phyloP scores from a whole-genome alignment of 2,329 filamentous ascomycete genomes.

The Phyllosticta paracitricarpa region DNA sequence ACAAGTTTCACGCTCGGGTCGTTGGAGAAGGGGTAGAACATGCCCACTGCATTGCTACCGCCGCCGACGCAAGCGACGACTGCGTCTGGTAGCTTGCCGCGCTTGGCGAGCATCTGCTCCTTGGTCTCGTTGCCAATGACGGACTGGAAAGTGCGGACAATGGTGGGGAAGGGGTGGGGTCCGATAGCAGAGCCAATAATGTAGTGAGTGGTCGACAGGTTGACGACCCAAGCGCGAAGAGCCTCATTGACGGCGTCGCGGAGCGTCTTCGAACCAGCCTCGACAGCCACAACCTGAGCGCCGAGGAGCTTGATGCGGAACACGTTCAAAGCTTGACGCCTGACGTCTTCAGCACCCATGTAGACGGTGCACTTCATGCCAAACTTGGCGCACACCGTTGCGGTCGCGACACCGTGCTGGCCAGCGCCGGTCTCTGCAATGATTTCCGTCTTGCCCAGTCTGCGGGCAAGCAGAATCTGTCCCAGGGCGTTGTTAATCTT shows the following conservation, averaged over 20 bases:
- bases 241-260: constrained; percentile 80
- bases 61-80: constrained; percentile 96
- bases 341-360: constrained; percentile 97
- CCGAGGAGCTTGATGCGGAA: constrained; percentile 97
- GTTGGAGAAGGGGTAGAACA: constrained; percentile 94
- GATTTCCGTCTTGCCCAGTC: constrained; percentile 89
- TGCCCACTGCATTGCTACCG: constrained; percentile 88
- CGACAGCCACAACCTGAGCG: constrained; percentile 83
- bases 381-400: constrained; percentile 95
- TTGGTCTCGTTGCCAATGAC: constrained; percentile 95
- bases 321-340: constrained; percentile 91
- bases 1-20: constrained; percentile 79
- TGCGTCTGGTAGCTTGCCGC: constrained; percentile 84
- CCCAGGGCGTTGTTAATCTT: constrained; percentile 99
- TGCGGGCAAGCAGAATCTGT: constrained; percentile 75
- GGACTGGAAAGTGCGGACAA: constrained; percentile 94
- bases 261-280: constrained; percentile 65
- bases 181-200: constrained; percentile 97
- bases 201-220: constrained; percentile 92
- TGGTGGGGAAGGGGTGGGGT: constrained; percentile 94
- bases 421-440: constrained; percentile 97
- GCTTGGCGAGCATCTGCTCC: constrained; percentile 73
- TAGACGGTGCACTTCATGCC: constrained; percentile 97
- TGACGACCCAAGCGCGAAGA: constrained; percentile 83
- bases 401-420: constrained; percentile 95